phyloP scores from a whole-genome alignment of 768 basidiomycete species.

The Boletus rufocinnamomeus region DNA sequence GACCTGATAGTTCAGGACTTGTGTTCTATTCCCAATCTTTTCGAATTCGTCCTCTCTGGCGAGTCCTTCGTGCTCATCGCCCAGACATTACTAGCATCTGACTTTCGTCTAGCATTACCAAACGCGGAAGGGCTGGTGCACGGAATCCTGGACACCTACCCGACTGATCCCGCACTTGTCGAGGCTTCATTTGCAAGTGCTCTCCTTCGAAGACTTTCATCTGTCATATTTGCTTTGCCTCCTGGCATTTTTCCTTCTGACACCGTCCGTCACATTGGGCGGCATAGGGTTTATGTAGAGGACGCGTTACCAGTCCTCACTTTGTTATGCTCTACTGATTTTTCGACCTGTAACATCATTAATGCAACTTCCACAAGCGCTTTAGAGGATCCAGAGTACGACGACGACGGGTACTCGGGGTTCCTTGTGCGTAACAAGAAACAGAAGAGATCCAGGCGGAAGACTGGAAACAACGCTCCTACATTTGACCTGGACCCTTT shows the following conservation, averaged over 20 bases:
- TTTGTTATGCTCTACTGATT: constrained; percentile 20
- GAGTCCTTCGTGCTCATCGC: neutral
- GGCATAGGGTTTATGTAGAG: constrained; percentile 26
- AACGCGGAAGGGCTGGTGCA: constrained; percentile 11
- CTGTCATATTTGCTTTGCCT: constrained; percentile 28
- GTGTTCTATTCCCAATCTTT: constrained; percentile 28
- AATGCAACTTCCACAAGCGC: neutral
- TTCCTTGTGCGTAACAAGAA: constrained; percentile 16
- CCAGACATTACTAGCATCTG: neutral
- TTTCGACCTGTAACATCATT: neutral
- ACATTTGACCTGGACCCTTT: constrained; percentile 35
- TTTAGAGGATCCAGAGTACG: constrained; percentile 7
- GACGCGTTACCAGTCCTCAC: constrained; percentile 24
- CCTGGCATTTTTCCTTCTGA: constrained; percentile 15
- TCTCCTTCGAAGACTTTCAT: constrained; percentile 31
- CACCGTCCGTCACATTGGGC: constrained; percentile 15
- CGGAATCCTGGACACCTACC: constrained; percentile 39
- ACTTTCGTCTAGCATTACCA: constrained; percentile 16
- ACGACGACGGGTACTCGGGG: neutral
- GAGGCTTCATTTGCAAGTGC: constrained; percentile 19
- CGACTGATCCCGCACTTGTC: constrained; percentile 26
- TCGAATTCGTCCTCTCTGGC: constrained; percentile 36
- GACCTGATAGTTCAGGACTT: constrained; percentile 31
- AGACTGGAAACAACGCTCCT: constrained; percentile 8
- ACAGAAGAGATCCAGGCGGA: constrained; percentile 33